Base-by-base conservation (phyloP, 2,329 filamentous ascomycete species). In the Aspergillus fructus region DNA sequence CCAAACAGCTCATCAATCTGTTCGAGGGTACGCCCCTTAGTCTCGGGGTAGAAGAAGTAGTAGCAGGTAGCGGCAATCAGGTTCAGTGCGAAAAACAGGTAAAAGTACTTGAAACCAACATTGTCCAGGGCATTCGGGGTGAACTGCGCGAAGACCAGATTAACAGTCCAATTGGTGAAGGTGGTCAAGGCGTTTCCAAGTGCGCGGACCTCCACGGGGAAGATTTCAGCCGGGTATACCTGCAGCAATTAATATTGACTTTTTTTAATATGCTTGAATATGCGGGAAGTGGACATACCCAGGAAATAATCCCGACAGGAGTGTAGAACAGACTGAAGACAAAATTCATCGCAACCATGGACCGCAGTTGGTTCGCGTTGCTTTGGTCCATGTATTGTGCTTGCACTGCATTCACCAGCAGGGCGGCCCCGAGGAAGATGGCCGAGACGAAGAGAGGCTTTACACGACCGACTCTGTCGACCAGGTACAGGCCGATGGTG, bases 81-180 rank as follows among this genome's bases (percentile, higher is more conserved):
- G 58, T 81, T 82, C 64, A 82, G 80, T 6, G 75, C 79, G 42
- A 76, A 75, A 64, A 81, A 81, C 12, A 76, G 70, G 62, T 80
- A 81, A 45, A 80, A 83, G 64, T 81, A 84, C 19, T 71, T 67
- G 60, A 81, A 83, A 0, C 74, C 76, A 17, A 81, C 68, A 1
- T 61, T 66, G 0, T 69, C 70, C 3, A 80, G 68, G 0, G 78
- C 79, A 24, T 73, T 71, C 0, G 80, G 81, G 3, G 76, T 77
- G 59, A 80, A 81, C 56, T 82, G 79, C 6, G 77, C 76, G 56
- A 83, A 80, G 19, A 83, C 67, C 4, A 83, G 67, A 58, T 76
- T 79, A 23, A 78, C 54, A 13, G 69, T 68, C 78, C 78, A 81
- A 59, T 79, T 80, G 1, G 73, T 75, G 52, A 77, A 76, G 0